Conservation (phyloP, 768 basidiomycete species). For the Polyporus arcularius region DNA sequence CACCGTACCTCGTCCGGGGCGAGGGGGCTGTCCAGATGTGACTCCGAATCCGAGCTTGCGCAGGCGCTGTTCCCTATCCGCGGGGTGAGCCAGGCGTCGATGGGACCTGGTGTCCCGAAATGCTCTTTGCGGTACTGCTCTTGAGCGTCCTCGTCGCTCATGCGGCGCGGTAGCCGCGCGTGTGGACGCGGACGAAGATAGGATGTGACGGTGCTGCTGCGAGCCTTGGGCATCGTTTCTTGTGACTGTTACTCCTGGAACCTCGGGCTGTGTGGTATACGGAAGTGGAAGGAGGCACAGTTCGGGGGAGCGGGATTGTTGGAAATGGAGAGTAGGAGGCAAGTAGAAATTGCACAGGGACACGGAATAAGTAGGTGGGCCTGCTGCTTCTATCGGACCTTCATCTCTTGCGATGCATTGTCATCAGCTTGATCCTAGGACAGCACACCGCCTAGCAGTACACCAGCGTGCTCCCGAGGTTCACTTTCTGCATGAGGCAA, state of each 20-base stretch:
- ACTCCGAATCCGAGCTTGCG: background rate
- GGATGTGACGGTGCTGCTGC: background rate
- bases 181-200: too few species aligned
- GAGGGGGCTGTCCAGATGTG: background rate
- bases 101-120: constrained; percentile 3
- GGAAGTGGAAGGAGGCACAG: background rate
- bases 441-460: background rate
- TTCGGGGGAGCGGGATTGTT: background rate
- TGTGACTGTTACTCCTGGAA: background rate
- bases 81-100: constrained; percentile 15
- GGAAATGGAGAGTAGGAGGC: too few species aligned
- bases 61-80: background rate
- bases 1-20: constrained; percentile 13
- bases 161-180: constrained; percentile 1
- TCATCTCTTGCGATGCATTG: constrained; percentile 7
- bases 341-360: background rate
- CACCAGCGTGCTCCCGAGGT: too few species aligned
- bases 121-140: background rate
- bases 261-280: background rate
- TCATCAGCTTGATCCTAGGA: constrained; percentile 16
- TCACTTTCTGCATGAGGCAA: too few species aligned
- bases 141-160: constrained; percentile 2
- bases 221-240: background rate
- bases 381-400: constrained; percentile 10
- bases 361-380: constrained; percentile 3